These are phyloP conservation scores for Amylocystis lapponica DNA, from an alignment of 768 basidiomycete genomes.

Conservation along the genomic window DNA sequence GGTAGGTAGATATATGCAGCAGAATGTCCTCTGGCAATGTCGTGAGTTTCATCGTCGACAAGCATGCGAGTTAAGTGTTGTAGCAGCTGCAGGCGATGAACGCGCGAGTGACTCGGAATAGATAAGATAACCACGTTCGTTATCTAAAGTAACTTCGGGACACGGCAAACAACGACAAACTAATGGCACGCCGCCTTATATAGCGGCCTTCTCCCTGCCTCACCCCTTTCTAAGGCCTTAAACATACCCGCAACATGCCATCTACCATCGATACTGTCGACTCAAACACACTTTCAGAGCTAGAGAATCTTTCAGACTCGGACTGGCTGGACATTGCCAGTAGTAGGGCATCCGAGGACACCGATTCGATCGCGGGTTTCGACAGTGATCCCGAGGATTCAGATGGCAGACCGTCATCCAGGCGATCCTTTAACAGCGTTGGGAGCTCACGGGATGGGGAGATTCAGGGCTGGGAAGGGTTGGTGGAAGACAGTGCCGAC, in stretches of 20 bases:
- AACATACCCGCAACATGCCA: constrained; percentile 4
- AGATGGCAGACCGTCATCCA: constrained; percentile 49
- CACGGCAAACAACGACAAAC: not conserved
- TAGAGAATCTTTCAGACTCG: constrained; percentile 67
- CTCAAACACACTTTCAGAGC: constrained; percentile 47
- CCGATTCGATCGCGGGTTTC: constrained; percentile 55
- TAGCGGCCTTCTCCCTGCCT: constrained; percentile 16
- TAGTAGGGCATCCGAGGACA: constrained; percentile 64
- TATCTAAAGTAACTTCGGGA: not conserved
- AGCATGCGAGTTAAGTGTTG: not conserved
- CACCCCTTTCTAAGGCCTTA: constrained; percentile 1
- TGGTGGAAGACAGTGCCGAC: constrained; percentile 58
- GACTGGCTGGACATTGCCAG: constrained; percentile 81
- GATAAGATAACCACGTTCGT: too few relatives aligned
- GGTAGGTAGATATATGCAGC: constrained; percentile 28
- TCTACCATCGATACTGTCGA: constrained; percentile 28
- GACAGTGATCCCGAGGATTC: constrained; percentile 56
- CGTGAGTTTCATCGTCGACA: constrained; percentile 17
- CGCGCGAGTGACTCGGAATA: too few relatives aligned
- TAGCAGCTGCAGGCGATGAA: too few relatives aligned
- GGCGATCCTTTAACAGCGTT: constrained; percentile 64
- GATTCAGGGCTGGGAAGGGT: constrained; percentile 74
- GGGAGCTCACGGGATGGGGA: constrained; percentile 66
- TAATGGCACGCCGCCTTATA: constrained; percentile 15
- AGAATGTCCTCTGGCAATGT: constrained; percentile 41